These are phyloP conservation scores for Didymella pinodella DNA, from an alignment of 2,329 filamentous ascomycete genomes.

Conservation along the genomic window DNA sequence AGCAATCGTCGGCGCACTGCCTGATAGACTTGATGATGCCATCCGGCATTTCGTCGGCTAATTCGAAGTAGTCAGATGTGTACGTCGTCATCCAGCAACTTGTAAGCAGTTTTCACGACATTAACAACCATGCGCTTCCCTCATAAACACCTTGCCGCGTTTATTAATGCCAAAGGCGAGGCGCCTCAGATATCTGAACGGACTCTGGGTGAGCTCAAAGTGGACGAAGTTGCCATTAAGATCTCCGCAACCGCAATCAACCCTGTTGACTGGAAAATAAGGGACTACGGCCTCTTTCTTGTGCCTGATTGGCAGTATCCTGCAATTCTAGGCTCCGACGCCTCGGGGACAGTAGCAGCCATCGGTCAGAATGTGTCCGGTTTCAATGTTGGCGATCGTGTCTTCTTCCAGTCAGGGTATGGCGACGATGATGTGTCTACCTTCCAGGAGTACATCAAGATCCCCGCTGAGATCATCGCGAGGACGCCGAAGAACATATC, in stretches of 20 bases:
- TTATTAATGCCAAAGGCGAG: conserved; percentile 7
- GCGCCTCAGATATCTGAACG: conserved; percentile 35
- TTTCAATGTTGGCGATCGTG: conserved; percentile 37
- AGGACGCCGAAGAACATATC: conserved; percentile 38
- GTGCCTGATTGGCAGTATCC: conserved; percentile 51
- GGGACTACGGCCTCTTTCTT: conserved; percentile 52
- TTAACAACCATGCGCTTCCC: no score
- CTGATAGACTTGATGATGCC: no score
- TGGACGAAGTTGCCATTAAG: conserved; percentile 57
- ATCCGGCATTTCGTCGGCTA: no score
- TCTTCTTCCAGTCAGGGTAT: conserved; percentile 38
- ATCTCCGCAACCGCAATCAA: conserved; percentile 61
- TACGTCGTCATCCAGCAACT: no score
- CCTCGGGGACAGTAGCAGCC: conserved; percentile 55
- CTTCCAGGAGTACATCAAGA: conserved; percentile 28
- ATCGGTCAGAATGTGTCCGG: conserved; percentile 50
- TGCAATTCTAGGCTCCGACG: conserved; percentile 55
- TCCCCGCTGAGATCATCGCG: conserved; percentile 29
- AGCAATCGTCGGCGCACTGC: no score
- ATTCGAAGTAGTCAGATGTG: no score
- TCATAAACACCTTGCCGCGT: conserved; percentile 6
- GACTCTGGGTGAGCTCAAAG: conserved; percentile 56
- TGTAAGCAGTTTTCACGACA: no score
- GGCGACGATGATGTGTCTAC: conserved; percentile 41
- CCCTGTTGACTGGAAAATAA: conserved; percentile 56